Conservation (phyloP, 768 basidiomycete genomes). For the Lactarius sp. region DNA sequence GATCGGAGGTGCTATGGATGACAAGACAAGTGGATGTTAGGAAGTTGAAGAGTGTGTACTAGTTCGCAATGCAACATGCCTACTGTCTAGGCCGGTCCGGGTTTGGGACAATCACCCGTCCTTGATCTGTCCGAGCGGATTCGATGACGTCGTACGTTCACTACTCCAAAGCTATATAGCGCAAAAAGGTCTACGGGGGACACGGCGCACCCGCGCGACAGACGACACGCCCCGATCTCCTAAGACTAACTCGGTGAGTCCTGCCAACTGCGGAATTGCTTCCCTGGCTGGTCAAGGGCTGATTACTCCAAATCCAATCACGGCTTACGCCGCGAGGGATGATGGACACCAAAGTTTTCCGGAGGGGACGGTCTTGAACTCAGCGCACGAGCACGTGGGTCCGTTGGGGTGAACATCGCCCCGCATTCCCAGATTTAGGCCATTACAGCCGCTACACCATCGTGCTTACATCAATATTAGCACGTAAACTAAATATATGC, state of each 20-base stretch:
- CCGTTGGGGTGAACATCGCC: conserved; percentile 55
- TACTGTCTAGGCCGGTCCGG: too few relatives aligned
- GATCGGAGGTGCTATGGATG: too few relatives aligned
- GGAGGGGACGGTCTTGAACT: conserved; percentile 91
- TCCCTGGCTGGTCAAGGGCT: conserved; percentile 82
- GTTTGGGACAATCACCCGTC: too few relatives aligned
- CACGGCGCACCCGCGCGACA: conserved; percentile 77
- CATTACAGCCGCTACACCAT: conserved; percentile 75
- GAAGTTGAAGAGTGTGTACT: too few relatives aligned
- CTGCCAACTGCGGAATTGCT: conserved; percentile 90
- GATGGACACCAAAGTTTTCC: conserved; percentile 88
- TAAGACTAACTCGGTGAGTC: conserved; percentile 87
- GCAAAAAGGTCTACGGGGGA: conserved; percentile 71
- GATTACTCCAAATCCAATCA: conserved; percentile 77
- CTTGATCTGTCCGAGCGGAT: too few relatives aligned
- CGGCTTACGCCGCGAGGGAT: conserved; percentile 57
- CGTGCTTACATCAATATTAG: accelerated
- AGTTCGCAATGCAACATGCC: background rate
- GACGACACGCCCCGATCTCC: conserved; percentile 83
- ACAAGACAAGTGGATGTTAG: too few relatives aligned
- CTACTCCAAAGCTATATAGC: too few relatives aligned
- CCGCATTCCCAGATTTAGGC: conserved; percentile 80
- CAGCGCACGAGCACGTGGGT: conserved; percentile 68
- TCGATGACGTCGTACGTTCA: too few relatives aligned
- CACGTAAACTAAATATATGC: background rate